phyloP scores from a whole-genome alignment of 2,329 filamentous ascomycete genomes.

The Monilinia fructicola region DNA sequence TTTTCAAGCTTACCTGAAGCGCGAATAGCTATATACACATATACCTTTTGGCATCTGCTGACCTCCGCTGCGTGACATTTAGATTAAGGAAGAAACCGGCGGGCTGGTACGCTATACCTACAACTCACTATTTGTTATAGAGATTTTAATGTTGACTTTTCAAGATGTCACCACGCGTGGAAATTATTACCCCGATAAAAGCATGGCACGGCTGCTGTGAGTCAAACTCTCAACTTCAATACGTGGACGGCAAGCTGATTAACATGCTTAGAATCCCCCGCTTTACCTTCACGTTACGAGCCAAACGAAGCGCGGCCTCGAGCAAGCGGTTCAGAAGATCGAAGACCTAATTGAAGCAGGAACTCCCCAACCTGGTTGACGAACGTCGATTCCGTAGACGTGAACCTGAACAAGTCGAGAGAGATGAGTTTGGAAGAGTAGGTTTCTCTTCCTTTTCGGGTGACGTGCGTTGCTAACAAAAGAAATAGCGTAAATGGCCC shows the following conservation, averaged over 20 bases:
- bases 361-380: constrained; percentile 91
- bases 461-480: constrained; percentile 27
- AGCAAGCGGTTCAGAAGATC: constrained; percentile 82
- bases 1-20: constrained; percentile 69
- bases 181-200: constrained; percentile 96
- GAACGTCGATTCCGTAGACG: constrained; percentile 87
- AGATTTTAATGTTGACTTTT: constrained; percentile 56
- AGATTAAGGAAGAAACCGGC: constrained; percentile 99
- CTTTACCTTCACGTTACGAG: constrained; percentile 95
- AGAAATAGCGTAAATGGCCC: constrained; percentile 87
- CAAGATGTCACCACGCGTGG: constrained; percentile 99
- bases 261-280: constrained; percentile 71
- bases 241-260: constrained; percentile 27
- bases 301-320: constrained; percentile 86
- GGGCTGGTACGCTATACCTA: constrained; percentile 86
- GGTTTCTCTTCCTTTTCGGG: constrained; percentile 35
- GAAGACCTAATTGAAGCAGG: constrained; percentile 96
- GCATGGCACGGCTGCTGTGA: constrained; percentile 92
- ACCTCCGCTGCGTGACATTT: constrained; percentile 82
- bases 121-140: constrained; percentile 42
- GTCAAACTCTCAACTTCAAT: constrained; percentile 40
- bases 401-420: constrained; percentile 76
- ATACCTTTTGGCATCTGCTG: constrained; percentile 86
- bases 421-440: constrained; percentile 88
- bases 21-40: constrained; percentile 59